Base-by-base conservation (phyloP, 768 basidiomycete genomes). In the Leucocoprinus sp. region DNA sequence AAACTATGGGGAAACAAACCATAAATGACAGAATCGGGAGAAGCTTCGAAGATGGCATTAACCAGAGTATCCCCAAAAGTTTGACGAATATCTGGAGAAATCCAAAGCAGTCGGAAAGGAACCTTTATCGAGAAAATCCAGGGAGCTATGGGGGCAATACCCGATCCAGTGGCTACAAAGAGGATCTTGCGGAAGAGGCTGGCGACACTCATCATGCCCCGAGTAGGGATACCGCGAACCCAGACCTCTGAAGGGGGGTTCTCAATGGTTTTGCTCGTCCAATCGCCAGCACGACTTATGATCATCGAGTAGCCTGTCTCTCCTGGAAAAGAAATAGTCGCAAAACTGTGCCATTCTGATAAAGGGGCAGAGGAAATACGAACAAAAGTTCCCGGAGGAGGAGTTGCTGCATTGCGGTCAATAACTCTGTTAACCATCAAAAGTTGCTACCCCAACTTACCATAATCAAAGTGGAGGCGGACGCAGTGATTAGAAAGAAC, bases 241-340 rank as follows among this genome's bases (percentile, higher is more conserved):
- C 75, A 80, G 19, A 80, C 58, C 52, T 75, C 60, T 21, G 51
- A 69, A 1, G 75, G 74, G 4, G 77, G 76, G 42, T 73, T 65
- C 9, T 43, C 54, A 51, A 78, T 78, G 41, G 61, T 54, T 45
- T 71, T 64, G 42, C 51, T 57, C 1, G 77, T 80, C 76, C 76
- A 78, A 53, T 80, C 76, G 22, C 76, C 76, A 3, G 76, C 75
- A 19, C 67, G 68, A 4, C 73, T 74, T 7, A 78, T 72, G 8
- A 78, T 70, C 23, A 74, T 58, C 15, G 74, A 76, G 57, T 70
- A 77, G 0, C 69, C 71, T 39, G 64, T 64, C 42, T 57, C 54
- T 45, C 60, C 63, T n/a, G 63, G 57, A 62, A 64, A 50, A 3
- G 64, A 60, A 48, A 64, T 62, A 12, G 69, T 69, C 1, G 71